Percentiles rank a stretch among this genome's conserved stretches.
These are phyloP conservation scores for Graphiopsis chlorocephala DNA, from an alignment of 2,329 filamentous ascomycete species.

Conservation along the genomic window DNA sequence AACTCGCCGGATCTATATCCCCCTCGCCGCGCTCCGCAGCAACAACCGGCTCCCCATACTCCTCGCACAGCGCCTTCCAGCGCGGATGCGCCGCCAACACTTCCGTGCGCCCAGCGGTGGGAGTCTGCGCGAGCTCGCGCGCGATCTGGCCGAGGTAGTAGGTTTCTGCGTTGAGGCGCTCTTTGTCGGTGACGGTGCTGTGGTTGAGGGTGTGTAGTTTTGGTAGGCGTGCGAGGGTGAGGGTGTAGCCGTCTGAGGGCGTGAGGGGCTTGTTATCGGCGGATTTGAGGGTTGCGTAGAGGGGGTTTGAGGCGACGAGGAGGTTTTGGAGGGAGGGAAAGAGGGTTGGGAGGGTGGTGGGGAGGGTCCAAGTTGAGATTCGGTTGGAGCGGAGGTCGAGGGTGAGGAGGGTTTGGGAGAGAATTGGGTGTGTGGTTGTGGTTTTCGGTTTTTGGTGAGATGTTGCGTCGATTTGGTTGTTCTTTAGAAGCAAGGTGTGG, in stretches of 20 bases:
- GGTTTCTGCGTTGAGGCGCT: slow-evolving; percentile 83
- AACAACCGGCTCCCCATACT: slow-evolving; percentile 70
- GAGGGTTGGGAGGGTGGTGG: slow-evolving; percentile 63
- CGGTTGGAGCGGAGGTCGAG: slow-evolving; percentile 48
- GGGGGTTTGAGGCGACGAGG: slow-evolving; percentile 80
- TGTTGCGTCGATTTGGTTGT: slow-evolving; percentile 66
- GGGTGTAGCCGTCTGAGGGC: slow-evolving; percentile 82
- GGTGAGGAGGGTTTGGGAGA: slow-evolving; percentile 36
- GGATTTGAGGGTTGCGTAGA: slow-evolving; percentile 61
- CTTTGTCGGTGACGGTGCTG: slow-evolving; percentile 63
- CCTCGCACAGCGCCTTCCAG: slow-evolving; percentile 69
- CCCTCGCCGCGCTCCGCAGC: slow-evolving; percentile 38
- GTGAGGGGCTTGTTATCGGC: slow-evolving; percentile 45
- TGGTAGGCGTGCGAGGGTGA: slow-evolving; percentile 73
- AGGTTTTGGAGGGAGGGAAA: slow-evolving; percentile 75
- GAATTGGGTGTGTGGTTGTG: slow-evolving; percentile 35
- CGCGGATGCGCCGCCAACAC: slow-evolving; percentile 67
- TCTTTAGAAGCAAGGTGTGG: slow-evolving; percentile 48
- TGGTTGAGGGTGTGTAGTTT: slow-evolving; percentile 70
- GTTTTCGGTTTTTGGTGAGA: slow-evolving; percentile 65
- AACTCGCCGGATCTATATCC: slow-evolving; percentile 67
- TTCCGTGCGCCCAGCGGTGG: slow-evolving; percentile 50
- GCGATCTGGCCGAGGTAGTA: slow-evolving; percentile 88
- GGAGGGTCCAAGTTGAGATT: slow-evolving; percentile 64
- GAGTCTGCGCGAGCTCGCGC: slow-evolving; percentile 64